Evolutionary conservation across 2,329 filamentous ascomycete species (phyloP), one percentile per base, ranked within the genome.

Genomic region (Elsinoe australis): DNA sequence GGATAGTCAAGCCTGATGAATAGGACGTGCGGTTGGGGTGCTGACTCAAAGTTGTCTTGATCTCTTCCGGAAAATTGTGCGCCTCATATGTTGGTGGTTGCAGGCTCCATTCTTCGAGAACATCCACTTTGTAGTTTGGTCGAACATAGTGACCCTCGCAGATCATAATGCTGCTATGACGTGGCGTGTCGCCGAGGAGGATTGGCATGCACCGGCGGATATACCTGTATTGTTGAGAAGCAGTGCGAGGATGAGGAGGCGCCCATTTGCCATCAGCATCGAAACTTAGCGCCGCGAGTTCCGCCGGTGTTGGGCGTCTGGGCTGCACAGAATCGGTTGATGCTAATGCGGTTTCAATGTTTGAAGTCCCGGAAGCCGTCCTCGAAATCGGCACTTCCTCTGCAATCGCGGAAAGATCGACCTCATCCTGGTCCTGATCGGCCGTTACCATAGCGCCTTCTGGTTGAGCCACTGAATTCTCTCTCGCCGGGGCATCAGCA

Each of bases 161-260:
- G 52, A 70, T 68, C 5, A 73, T 59, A n/a, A 73, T 62, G 49
- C 71, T 67, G 57, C 65, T 70, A 0, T 70, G 67, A 26, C 71
- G 63, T 2, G 67, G 64, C 2, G 70, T 67, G 32, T 67, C 65
- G 17, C 63, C 62, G 5, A 67, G 62, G 9, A 74, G 56, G 4
- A 71, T 60, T 1, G 71, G 71, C 44, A 70, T 65, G 53, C 71
- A 73, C 22, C 71, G 66, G 5, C 67, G 64, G 46, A 69, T 66
- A 59, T 73, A 73, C 47, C 71, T 67, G 31, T 67, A 61, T 10
- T 59, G 53, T 46, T 71, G 68, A 4, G 62, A 57, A 7, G 58
- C 50, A 1, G 63, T 59, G 5, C 61, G 63, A 54, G 50, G 60
- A 56, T 58, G 62, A 39, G 49, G 59, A 17, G 54, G 61, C 31